Percentiles rank a stretch among this genome's conserved stretches.
Conservation (phyloP, 2,329 filamentous ascomycete genomes). For the Aureobasidium sp. region DNA sequence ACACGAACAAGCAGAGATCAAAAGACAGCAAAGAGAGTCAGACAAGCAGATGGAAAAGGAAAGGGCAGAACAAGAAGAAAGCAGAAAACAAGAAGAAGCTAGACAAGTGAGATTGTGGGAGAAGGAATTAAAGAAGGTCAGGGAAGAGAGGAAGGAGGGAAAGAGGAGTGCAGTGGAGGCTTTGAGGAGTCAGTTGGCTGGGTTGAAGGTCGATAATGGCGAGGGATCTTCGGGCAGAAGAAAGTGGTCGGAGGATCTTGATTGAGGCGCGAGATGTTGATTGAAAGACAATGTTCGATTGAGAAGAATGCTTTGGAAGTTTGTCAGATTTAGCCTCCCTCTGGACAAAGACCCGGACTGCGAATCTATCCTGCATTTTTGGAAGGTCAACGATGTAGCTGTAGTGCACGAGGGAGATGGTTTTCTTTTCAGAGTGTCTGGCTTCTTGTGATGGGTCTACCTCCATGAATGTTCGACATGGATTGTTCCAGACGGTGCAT, state of each 20-base stretch:
- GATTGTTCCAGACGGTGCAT: no score
- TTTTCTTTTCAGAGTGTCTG: no score
- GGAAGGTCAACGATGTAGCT: no score
- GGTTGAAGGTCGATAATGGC: neutral
- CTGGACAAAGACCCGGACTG: no score
- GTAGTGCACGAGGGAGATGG: no score
- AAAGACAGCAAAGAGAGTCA: neutral
- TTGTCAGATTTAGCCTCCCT: no score
- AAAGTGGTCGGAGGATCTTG: neutral
- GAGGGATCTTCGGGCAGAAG: neutral
- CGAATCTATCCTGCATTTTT: no score
- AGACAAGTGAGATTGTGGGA: neutral
- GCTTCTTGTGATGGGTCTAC: no score
- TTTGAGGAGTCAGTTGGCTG: neutral
- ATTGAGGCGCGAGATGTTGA: neutral
- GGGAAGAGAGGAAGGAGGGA: neutral
- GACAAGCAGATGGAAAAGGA: neutral
- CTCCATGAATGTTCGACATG: no score
- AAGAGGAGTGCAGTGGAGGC: neutral
- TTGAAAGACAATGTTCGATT: no score
- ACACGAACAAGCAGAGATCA: neutral
- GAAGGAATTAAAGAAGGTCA: neutral
- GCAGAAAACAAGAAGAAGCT: neutral
- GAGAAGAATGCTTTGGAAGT: no score
- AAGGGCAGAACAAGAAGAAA: neutral